Base-by-base conservation (phyloP, 1,139 yeast genomes). In the Kodamaea derodonti region DNA sequence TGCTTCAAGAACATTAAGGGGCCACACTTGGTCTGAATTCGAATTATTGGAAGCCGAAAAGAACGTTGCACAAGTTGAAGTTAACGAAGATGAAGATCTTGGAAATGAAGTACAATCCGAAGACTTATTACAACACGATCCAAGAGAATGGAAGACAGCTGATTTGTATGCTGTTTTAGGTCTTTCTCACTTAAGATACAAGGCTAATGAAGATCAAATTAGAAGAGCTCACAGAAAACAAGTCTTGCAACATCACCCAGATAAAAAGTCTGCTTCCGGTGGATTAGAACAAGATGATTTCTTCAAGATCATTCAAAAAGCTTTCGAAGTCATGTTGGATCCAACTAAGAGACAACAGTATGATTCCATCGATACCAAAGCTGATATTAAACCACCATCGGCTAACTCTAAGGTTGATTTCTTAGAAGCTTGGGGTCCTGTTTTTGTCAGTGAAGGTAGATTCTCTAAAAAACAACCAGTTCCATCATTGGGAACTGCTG, bases 1-100 rank as follows among this genome's bases (percentile, higher is more conserved):
- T 57, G 98, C 98, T 41, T 82, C 95, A 50, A 84, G 98, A 74
- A 80, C 95, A 42, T 73, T 90, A 51, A 81, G 96, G 67, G 96
- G 96, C 62, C 96, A 95, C 69, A 87, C 97, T 39, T 92, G 97
- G 96, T 87, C 97, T 35, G 97, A 94, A 66, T 92, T 78, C 56
- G 98, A 92, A 69, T 82, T 84, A 61, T 71, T 88, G 51, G 95
- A 90, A 72, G 97, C 96, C 42, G 95, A 83, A 60, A 82, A 80
- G 66, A 86, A 86, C 62, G 95, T 86, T 54, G 75, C 77, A 54
- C 68, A 68, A 43, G 78, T 81, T 41, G 95, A 85, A 54, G 82
- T 77, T 47, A 67, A 72, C 49, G 74, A 69, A 49, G 88, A 80
- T 45, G 94, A 80, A 37, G 86, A 80, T 49, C 75, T 80, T 48